Evolutionary conservation across 1,284 basidiomycete genomes (phyloP), one percentile per base, ranked within the genome.

Genomic region (Boletus putidus): DNA sequence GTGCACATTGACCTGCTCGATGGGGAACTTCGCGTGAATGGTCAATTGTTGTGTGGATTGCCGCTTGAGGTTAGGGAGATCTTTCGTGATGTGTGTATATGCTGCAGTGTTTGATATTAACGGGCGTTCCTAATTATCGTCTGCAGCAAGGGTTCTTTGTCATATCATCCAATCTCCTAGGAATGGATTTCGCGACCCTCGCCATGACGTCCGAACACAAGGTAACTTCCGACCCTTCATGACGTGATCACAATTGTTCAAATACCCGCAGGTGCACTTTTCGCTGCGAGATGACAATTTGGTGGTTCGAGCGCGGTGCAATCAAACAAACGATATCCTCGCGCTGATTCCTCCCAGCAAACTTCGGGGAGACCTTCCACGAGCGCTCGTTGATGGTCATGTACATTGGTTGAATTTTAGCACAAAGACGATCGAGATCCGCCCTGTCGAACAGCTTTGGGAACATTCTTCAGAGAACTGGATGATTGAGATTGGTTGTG

Each of bases 321-420:
- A 56, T 2, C 6, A 42, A 14, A 39, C 20, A 3, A n/a, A 20
- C 3, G 46, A 44, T 1, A 45, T 70, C 2, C 65, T 71, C n/a
- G 74, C 80, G 50, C 61, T 80, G 21, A 67, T 81, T 42, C 77
- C 76, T 14, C 70, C 64, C 25, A 36, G 49, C 4, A 58, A 61
- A 20, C 62, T 81, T 21, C 31, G 7, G 5, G 57, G 61, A 2
- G 80, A 81, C 60, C 62, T 82, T 6, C 80, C 80, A 0, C 23
- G 15, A 2, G 51, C 58, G 9, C 65, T 81, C 9, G 58, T 76
- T 9, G 11, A 65, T 1, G 65, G 71, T 25, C 71, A 75, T 49
- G 65, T 67, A 6, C 78, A 79, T 59, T 80, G 79, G 78, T 58
- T 80, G 45, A 62, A 74, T 31, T 43, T 75, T 6, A 18, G 54